Percentiles rank a stretch among this genome's conserved stretches.
Conservation (phyloP, 768 basidiomycete genomes). For the Pulveroboletus sp. region DNA sequence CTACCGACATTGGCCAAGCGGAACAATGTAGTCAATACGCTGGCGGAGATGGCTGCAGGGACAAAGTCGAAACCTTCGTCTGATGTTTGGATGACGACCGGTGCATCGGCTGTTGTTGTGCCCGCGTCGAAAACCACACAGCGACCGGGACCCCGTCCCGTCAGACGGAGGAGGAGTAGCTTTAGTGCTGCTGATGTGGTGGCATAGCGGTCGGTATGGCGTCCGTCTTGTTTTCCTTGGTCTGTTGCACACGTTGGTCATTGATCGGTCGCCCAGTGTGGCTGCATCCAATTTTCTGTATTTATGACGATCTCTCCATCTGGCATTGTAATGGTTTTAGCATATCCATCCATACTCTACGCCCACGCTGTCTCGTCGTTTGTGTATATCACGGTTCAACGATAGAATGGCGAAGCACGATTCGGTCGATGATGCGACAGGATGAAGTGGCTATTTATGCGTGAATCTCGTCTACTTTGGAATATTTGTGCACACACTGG, state of each 20-base stretch:
- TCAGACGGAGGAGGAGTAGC: slow-evolving; percentile 76
- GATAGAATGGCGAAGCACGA: slow-evolving; percentile 9
- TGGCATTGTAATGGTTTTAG: slow-evolving; percentile 29
- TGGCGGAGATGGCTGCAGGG: slow-evolving; percentile 46
- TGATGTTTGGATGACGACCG: slow-evolving; percentile 76
- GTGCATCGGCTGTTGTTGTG: slow-evolving; percentile 62
- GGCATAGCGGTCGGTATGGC: slow-evolving; percentile 41
- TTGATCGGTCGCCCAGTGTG: slow-evolving; percentile 5
- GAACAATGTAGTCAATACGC: slow-evolving; percentile 38
- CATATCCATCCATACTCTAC: slow-evolving; percentile 15
- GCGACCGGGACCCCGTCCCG: slow-evolving; percentile 67
- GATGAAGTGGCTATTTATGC: background rate
- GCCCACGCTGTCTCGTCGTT: slow-evolving; percentile 13
- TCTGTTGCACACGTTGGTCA: slow-evolving; percentile 1
- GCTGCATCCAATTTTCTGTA: slow-evolving; percentile 12
- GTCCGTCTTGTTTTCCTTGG: slow-evolving; percentile 12
- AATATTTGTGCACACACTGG: slow-evolving; percentile 84
- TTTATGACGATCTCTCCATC: slow-evolving; percentile 26
- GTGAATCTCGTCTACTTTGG: slow-evolving; percentile 27
- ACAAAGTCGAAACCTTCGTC: slow-evolving; percentile 36
- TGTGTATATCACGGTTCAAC: slow-evolving; percentile 19
- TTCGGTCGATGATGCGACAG: background rate
- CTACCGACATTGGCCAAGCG: slow-evolving; percentile 70
- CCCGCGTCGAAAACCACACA: slow-evolving; percentile 62
- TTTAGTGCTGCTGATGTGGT: slow-evolving; percentile 85